Conservation (phyloP, 768 basidiomycete species). For the Clitopilus hobsonii region DNA sequence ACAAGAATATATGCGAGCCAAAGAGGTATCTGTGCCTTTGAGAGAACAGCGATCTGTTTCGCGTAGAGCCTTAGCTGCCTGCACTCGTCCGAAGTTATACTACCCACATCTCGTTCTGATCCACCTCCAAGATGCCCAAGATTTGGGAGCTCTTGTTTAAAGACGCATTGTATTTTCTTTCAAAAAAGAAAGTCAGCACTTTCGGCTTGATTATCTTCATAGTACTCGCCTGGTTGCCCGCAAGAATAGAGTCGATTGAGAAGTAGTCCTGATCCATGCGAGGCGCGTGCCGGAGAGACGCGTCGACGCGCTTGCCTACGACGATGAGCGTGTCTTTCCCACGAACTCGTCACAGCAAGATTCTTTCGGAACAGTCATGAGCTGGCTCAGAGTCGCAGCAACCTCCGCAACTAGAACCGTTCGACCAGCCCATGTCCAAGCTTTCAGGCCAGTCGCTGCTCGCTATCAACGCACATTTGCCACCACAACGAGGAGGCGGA, state of each 20-base stretch:
- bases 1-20: slow-evolving; percentile 90
- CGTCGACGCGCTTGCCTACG: slow-evolving; percentile 12
- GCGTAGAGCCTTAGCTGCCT: neutral
- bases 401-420: slow-evolving; percentile 8
- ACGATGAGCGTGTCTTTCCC: neutral
- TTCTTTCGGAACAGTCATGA: slow-evolving; percentile 11
- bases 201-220: neutral
- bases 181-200: neutral
- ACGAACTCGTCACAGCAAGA: slow-evolving; percentile 13
- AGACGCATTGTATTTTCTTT: slow-evolving; percentile 92
- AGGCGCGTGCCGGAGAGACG: slow-evolving; percentile 6
- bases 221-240: slow-evolving; percentile 74
- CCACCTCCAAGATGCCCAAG: slow-evolving; percentile 91
- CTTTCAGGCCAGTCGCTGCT: slow-evolving; percentile 7
- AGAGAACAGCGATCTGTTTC: slow-evolving; percentile 66
- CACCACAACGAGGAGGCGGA: slow-evolving; percentile 1
- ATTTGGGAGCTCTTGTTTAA: slow-evolving; percentile 78
- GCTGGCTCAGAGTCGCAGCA: slow-evolving; percentile 8
- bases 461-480: slow-evolving; percentile 14
- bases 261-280: slow-evolving; percentile 90
- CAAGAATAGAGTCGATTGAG: slow-evolving; percentile 85
- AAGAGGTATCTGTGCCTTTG: slow-evolving; percentile 80
- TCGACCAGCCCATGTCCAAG: slow-evolving; percentile 3
- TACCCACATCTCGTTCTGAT: slow-evolving; percentile 72
- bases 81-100: slow-evolving; percentile 4